Evolutionary conservation across 75 land plant genomes (phyloP).

Genomic region (Selaginella moellendorffii): DNA sequence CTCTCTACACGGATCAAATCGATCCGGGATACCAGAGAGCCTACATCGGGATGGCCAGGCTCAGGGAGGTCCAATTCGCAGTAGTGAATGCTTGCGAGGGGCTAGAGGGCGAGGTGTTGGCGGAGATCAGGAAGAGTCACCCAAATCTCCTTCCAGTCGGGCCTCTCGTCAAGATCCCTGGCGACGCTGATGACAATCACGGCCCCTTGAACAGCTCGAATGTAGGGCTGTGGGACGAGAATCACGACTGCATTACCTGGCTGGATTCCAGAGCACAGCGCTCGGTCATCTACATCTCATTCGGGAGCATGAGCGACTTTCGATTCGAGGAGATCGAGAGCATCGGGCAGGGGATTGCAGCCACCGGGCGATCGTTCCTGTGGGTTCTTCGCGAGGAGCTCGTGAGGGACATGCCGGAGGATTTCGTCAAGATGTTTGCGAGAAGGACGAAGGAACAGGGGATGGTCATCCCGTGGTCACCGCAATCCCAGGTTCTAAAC

Average conservation of each 20-base stretch:
- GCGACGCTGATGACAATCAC: too few relatives aligned
- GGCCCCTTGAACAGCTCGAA: background rate
- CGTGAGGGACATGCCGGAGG: background rate
- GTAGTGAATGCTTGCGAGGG: background rate
- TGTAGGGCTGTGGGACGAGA: background rate
- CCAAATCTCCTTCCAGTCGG: background rate
- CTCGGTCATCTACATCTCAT: conserved; percentile 1
- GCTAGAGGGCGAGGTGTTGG: background rate
- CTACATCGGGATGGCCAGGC: background rate
- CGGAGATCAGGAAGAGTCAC: background rate
- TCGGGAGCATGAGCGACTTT: background rate
- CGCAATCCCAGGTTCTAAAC: background rate
- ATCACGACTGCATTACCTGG: conserved; percentile 1
- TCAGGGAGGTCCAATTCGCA: background rate
- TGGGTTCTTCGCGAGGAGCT: conserved; percentile 1
- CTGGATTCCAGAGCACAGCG: background rate
- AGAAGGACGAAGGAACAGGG: background rate
- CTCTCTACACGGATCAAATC: background rate
- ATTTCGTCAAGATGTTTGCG: background rate
- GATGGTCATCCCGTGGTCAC: conserved; percentile 1
- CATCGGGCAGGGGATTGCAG: background rate
- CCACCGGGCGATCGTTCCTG: background rate
- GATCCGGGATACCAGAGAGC: background rate
- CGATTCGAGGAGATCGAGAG: background rate
- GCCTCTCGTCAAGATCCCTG: background rate